Evolutionary conservation across 305 asterid genomes (phyloP).

Genomic region (Galium porrigens): DNA sequence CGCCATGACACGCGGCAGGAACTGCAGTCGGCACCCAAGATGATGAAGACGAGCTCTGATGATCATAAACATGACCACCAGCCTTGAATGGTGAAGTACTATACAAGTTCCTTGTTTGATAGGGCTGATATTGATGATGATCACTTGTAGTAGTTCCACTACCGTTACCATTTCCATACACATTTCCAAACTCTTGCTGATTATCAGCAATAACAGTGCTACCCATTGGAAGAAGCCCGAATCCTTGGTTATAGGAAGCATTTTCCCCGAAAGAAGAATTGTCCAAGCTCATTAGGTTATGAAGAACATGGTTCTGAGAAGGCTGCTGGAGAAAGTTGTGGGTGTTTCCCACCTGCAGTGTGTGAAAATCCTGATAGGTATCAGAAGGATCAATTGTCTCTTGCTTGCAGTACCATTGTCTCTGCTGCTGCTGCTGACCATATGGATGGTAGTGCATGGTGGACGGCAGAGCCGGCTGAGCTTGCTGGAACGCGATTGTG

Average conservation of each 20-base stretch:
- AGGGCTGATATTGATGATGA: constrained; percentile 19
- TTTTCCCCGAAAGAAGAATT: constrained; percentile 10
- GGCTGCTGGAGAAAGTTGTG: constrained; percentile 33
- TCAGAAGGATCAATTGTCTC: constrained; percentile 29
- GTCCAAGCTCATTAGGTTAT: constrained; percentile 48
- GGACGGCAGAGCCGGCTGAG: constrained; percentile 31
- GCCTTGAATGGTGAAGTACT: constrained; percentile 26
- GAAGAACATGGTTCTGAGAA: constrained; percentile 24
- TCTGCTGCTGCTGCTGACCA: constrained; percentile 28
- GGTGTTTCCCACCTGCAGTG: constrained; percentile 32
- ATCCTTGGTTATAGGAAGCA: constrained; percentile 13
- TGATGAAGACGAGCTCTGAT: constrained; percentile 18
- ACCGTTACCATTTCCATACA: constrained; percentile 13
- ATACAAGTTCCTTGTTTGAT: constrained; percentile 31
- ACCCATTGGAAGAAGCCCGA: constrained; percentile 25
- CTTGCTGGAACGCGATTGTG: constrained; percentile 35
- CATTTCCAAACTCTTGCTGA: constrained; percentile 25
- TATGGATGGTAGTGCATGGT: constrained; percentile 27
- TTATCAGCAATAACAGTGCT: constrained; percentile 18
- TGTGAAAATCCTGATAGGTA: constrained; percentile 29
- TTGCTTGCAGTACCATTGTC: constrained; percentile 46
- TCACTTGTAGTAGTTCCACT: background rate
- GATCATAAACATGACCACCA: constrained; percentile 19
- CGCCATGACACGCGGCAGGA: constrained; percentile 29
- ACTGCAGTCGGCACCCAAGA: constrained; percentile 46